Evolutionary conservation across 169 alveolate species (phyloP), one percentile per base, ranked within the genome.

Genomic region (Cyclospora cayetanensis): DNA sequence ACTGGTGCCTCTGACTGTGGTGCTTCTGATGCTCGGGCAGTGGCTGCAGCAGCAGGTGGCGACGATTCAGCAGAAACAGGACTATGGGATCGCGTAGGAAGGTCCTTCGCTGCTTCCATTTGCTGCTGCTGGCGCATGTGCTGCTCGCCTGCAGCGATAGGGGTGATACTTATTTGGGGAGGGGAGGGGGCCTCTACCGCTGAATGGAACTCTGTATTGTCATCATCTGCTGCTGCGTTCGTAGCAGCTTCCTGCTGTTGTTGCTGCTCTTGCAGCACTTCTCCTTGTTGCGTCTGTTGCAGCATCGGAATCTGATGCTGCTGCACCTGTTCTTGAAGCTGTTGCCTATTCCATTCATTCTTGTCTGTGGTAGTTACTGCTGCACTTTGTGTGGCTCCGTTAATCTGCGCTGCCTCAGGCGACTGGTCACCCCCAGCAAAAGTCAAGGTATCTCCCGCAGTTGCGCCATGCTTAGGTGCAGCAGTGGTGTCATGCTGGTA

Each of bases 101-200:
- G 70, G 70, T 7, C 22, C 0, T 11, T 15, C 22, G 1, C 70
- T 55, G 27, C 70, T 9, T 18, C 70, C 70, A n/a, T 25, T 31
- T 55, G 70, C 70, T 55, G 70, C 4, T 55, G 70, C 22, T 55
- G 70, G 0, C 70, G 70, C 70, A 31, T 55, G 35, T 31, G 70
- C 70, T 55, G 70, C 70, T 55, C 70, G 27, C 70, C 70, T n/a
- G 70, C 70, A 55, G 70, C 70, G 27, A 55, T 31, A 9, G 70
- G 70, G 27, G 70, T n/a, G 22, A 31, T n/a, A 0, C 35, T 15
- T 0, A n/a, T 55, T 18, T 55, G 70, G 7, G 70, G 70, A 15
- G 70, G 70, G 22, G 70, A 55, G 70, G 70, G 70, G 70, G 35
- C 70, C 70, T 55, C 70, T 55, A 55, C 70, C 27, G 70, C 70